A percentile compares a stretch with the other conserved stretches of the same genome.
These are phyloP conservation scores for Paxillus rubicundulus DNA, from an alignment of 768 basidiomycete genomes.

Conservation along the genomic window DNA sequence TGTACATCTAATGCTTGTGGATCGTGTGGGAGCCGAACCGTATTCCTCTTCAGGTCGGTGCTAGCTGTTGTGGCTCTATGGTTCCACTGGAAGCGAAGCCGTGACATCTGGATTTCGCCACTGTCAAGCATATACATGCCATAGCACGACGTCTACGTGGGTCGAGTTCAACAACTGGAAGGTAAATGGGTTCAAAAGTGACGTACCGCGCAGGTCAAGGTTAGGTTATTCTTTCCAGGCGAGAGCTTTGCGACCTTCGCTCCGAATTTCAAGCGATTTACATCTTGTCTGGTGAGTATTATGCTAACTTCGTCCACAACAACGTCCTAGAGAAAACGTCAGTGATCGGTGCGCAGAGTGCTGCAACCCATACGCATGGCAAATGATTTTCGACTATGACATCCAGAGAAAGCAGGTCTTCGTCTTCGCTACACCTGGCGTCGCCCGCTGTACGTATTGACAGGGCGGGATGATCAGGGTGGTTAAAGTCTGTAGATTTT, in stretches of 20 bases:
- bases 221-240: slow-evolving; percentile 57
- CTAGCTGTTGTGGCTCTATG: slow-evolving; percentile 34
- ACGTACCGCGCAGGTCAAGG: slow-evolving; percentile 72
- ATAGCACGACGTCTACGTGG: slow-evolving; percentile 52
- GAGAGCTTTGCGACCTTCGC: slow-evolving; percentile 41
- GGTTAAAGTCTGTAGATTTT: slow-evolving; percentile 51
- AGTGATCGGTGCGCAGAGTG: slow-evolving; percentile 2
- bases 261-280: slow-evolving; percentile 58
- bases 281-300: slow-evolving; percentile 59
- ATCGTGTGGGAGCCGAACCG: slow-evolving; percentile 58
- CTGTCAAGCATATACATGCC: slow-evolving; percentile 70
- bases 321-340: slow-evolving; percentile 45
- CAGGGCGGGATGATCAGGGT: slow-evolving; percentile 69
- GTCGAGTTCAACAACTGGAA: background rate
- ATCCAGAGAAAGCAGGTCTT: slow-evolving; percentile 65
- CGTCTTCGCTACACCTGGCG: slow-evolving; percentile 52
- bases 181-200: background rate
- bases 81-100: slow-evolving; percentile 65
- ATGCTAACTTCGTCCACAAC: slow-evolving; percentile 61
- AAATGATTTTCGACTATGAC: slow-evolving; percentile 63
- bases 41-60: slow-evolving; percentile 26
- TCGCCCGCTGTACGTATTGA: slow-evolving; percentile 46
- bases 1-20: slow-evolving; percentile 59
- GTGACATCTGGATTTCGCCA: slow-evolving; percentile 63
- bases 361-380: slow-evolving; percentile 63